A percentile compares a stretch with the other conserved stretches of the same genome.
Conservation (phyloP, 2,329 filamentous ascomycete genomes). For the Hymenoscyphus salicellus region DNA sequence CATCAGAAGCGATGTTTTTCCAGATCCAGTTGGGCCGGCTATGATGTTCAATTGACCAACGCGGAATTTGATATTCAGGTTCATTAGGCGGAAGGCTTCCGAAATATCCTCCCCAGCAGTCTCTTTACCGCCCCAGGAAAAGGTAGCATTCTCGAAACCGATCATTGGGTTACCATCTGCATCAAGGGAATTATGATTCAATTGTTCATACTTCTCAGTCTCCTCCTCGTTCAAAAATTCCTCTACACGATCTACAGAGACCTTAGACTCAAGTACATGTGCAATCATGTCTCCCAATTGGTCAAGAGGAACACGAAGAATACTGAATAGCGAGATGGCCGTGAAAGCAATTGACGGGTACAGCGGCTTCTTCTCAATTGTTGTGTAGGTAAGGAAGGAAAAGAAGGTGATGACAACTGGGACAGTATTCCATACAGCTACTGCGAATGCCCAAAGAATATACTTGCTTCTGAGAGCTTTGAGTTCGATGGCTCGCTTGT, state of each 20-base stretch:
- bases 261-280: constrained; percentile 94
- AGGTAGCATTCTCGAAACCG: constrained; percentile 78
- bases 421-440: constrained; percentile 94
- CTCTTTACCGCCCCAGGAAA: constrained; percentile 82
- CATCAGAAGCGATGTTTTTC: constrained; percentile 95
- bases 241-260: constrained; percentile 94
- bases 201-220: constrained; percentile 89
- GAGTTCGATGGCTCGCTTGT: constrained; percentile 79
- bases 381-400: constrained; percentile 90
- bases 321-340: constrained; percentile 89
- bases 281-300: constrained; percentile 98
- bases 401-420: constrained; percentile 94
- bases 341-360: constrained; percentile 94
- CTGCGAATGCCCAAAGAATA: constrained; percentile 85
- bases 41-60: constrained; percentile 89
- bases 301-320: constrained; percentile 88
- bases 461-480: constrained; percentile 77
- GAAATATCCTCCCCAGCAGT: constrained; percentile 58
- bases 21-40: constrained; percentile 87
- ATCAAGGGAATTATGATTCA: constrained; percentile 67
- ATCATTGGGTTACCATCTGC: constrained; percentile 71
- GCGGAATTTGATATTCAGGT: constrained; percentile 77
- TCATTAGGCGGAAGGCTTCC: constrained; percentile 76
- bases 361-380: constrained; percentile 82
- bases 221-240: constrained; percentile 91